Conservation (phyloP, 1,284 basidiomycete genomes). For the Papiliotrema fonsecae region DNA sequence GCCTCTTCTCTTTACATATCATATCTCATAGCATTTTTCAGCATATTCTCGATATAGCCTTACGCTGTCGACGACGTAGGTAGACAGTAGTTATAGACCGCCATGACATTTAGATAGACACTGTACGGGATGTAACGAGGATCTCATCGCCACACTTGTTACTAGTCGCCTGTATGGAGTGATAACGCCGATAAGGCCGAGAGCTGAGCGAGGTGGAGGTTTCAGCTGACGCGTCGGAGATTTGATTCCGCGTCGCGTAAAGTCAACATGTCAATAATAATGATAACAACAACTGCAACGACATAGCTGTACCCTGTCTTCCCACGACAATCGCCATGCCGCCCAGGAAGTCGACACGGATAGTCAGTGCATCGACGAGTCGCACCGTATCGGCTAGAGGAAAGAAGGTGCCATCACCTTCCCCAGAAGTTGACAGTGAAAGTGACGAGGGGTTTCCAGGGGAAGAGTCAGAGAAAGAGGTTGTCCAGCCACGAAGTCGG, state of each 20-base stretch:
- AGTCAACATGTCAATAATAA: background rate
- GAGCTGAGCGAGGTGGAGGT: too few relatives aligned
- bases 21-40: background rate
- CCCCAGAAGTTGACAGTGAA: conserved; percentile 4
- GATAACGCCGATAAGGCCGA: too few relatives aligned
- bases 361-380: background rate
- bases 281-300: background rate
- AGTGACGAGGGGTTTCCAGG: conserved; percentile 17
- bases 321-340: background rate
- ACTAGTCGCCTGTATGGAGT: too few relatives aligned
- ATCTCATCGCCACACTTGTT: too few relatives aligned
- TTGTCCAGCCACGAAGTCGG: background rate
- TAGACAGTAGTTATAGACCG: background rate
- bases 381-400: background rate
- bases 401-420: background rate
- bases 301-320: background rate
- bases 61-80: background rate
- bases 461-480: conserved; percentile 9
- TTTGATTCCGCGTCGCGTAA: conserved; percentile 3
- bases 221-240: background rate
- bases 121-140: too few relatives aligned
- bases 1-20: background rate
- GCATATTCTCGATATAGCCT: background rate
- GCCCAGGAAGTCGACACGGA: background rate
- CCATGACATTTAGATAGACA: too few relatives aligned